phyloP scores from a whole-genome alignment of 345 rosid genomes.

The Abelmoschus esculentus region DNA sequence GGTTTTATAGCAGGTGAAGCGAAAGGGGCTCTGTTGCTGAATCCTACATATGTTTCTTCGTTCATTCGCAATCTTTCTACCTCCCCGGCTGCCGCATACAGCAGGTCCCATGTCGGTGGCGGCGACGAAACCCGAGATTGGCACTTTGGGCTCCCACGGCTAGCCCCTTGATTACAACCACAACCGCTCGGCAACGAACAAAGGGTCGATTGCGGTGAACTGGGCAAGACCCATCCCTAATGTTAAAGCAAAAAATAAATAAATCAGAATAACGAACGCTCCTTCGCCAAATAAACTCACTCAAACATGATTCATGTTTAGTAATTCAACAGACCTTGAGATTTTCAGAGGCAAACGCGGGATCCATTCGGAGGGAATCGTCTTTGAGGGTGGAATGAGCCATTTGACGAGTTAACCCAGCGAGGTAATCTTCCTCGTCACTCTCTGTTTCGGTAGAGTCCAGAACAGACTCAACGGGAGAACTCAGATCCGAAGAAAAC shows the following conservation, averaged over 20 bases:
- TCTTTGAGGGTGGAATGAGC: conserved; percentile 34
- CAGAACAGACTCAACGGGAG: conserved; percentile 50
- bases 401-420: conserved; percentile 40
- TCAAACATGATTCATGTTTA: neutral
- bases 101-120: conserved; percentile 49
- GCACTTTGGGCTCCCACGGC: conserved; percentile 26
- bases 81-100: conserved; percentile 51
- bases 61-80: conserved; percentile 30
- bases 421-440: conserved; percentile 47
- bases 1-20: conserved; percentile 19
- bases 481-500: conserved; percentile 38
- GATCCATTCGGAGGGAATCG: conserved; percentile 19
- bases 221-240: conserved; percentile 31
- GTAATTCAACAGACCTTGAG: conserved; percentile 25
- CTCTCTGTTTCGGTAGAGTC: conserved; percentile 55
- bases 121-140: conserved; percentile 27
- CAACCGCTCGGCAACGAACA: conserved; percentile 35
- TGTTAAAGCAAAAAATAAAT: neutral
- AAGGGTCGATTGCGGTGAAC: conserved; percentile 49
- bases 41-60: conserved; percentile 16
- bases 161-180: conserved; percentile 25
- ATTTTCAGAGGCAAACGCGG: conserved; percentile 6
- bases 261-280: neutral
- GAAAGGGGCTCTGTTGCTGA: conserved; percentile 26
- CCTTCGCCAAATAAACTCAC: neutral